These are phyloP conservation scores for Pinus taeda DNA, from an alignment of 75 land plant species.

Conservation along the genomic window DNA sequence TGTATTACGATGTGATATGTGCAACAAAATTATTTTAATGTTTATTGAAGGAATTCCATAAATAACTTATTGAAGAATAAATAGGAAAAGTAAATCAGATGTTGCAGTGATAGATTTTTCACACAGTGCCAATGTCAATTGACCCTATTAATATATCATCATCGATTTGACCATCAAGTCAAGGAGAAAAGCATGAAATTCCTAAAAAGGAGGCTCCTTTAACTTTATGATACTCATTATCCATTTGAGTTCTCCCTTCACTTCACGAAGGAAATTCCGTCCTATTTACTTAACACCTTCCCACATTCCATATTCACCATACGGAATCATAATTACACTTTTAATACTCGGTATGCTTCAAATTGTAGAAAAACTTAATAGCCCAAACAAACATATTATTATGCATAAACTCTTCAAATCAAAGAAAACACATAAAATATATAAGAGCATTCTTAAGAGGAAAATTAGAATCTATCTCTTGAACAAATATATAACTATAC, in stretches of 20 bases:
- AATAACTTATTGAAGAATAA: too few species aligned
- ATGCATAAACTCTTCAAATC: not conserved
- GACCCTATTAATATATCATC: not conserved
- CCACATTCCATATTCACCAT: not conserved
- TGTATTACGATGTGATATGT: too few species aligned
- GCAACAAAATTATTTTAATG: too few species aligned
- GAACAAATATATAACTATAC: too few species aligned
- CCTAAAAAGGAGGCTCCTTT: not conserved
- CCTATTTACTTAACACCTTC: not conserved
- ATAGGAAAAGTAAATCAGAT: too few species aligned
- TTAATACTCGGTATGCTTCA: not conserved
- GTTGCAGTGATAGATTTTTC: too few species aligned
- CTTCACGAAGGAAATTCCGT: not conserved
- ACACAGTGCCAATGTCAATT: not conserved
- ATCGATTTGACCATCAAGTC: not conserved
- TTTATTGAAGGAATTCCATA: too few species aligned
- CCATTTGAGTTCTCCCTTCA: not conserved
- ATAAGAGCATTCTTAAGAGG: not conserved
- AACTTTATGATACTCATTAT: not conserved
- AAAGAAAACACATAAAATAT: too few species aligned
- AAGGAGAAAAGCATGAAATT: not conserved
- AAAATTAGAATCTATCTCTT: too few species aligned
- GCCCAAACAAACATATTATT: not conserved
- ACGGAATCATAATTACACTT: not conserved
- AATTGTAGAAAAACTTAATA: not conserved